Percentiles rank a stretch among this genome's conserved stretches.
phyloP scores from a whole-genome alignment of 192 early-diverging fungal species.

The Rhizophagus clarus region DNA sequence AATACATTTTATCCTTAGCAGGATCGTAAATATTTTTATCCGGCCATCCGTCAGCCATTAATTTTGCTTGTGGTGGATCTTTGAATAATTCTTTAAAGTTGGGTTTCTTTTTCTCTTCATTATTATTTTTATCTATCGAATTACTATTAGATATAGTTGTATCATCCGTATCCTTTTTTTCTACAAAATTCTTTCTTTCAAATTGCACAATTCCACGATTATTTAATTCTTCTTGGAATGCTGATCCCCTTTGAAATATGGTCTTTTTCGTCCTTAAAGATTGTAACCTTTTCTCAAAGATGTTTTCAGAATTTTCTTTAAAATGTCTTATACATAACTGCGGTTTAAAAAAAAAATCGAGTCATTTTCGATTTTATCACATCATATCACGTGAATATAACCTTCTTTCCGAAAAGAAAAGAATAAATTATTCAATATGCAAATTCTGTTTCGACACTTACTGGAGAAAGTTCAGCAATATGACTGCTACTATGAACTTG shows the following conservation, averaged over 20 bases:
- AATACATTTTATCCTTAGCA: neutral
- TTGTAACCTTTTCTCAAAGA: neutral
- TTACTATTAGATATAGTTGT: too few relatives aligned
- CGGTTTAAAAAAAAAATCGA: neutral
- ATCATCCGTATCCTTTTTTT: neutral
- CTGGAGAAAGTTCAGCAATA: too few relatives aligned
- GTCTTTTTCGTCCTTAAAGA: neutral
- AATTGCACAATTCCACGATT: neutral
- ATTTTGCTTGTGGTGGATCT: neutral
- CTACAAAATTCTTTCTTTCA: neutral
- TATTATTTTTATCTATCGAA: neutral
- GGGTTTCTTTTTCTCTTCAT: neutral
- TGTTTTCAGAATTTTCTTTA: neutral
- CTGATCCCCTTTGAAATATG: neutral
- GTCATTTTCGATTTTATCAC: neutral
- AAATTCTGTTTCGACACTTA: too few relatives aligned
- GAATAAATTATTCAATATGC: too few relatives aligned
- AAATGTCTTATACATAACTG: neutral
- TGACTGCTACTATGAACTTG: too few relatives aligned
- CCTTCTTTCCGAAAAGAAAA: too few relatives aligned
- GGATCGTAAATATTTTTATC: constrained; percentile 11
- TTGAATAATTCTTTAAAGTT: neutral
- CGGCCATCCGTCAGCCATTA: constrained; percentile 1
- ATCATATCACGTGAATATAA: too few relatives aligned
- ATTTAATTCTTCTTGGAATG: neutral